Evolutionary conservation across 2,329 filamentous ascomycete species (phyloP).

Genomic region (Scolecobasidium constrictum): DNA sequence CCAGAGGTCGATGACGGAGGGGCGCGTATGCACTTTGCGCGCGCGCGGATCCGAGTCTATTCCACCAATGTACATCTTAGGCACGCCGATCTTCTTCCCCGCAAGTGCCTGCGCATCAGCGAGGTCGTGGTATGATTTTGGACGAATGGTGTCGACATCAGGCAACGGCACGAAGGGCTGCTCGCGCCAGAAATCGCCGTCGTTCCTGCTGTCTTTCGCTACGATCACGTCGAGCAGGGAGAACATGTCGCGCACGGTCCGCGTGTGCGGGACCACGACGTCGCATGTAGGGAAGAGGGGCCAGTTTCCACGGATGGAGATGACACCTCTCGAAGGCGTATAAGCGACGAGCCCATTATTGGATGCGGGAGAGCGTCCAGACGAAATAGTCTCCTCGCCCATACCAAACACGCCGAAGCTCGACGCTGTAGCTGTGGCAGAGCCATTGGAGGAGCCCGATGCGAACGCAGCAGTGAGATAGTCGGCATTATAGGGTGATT

Average conservation of each 20-base stretch:
- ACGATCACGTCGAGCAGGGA: slow-evolving; percentile 35
- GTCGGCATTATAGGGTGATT: slow-evolving; percentile 40
- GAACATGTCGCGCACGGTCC: slow-evolving; percentile 16
- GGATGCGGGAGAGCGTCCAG: slow-evolving; percentile 42
- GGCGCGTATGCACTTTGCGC: slow-evolving; percentile 20
- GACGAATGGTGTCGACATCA: slow-evolving; percentile 18
- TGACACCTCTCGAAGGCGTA: slow-evolving; percentile 39
- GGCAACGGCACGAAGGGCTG: slow-evolving; percentile 34
- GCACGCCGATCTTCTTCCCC: slow-evolving; percentile 36
- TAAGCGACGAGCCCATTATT: slow-evolving; percentile 45
- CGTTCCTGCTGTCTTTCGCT: slow-evolving; percentile 23
- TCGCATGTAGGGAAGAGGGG: slow-evolving; percentile 44
- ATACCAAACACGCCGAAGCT: slow-evolving; percentile 42
- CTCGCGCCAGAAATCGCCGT: slow-evolving; percentile 42
- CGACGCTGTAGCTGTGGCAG: slow-evolving; percentile 36
- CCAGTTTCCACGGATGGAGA: slow-evolving; percentile 41
- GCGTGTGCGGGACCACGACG: slow-evolving; percentile 20
- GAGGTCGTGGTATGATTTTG: slow-evolving; percentile 20
- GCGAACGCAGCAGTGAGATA: slow-evolving; percentile 42
- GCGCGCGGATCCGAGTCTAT: slow-evolving; percentile 16
- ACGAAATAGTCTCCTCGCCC: slow-evolving; percentile 42
- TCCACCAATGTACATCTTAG: slow-evolving; percentile 39
- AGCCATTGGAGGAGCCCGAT: slow-evolving; percentile 45
- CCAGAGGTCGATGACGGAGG: slow-evolving; percentile 23
- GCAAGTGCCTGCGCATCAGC: slow-evolving; percentile 18